phyloP scores from a whole-genome alignment of 129 eudicot species.

The Flaveria sonorensis region DNA sequence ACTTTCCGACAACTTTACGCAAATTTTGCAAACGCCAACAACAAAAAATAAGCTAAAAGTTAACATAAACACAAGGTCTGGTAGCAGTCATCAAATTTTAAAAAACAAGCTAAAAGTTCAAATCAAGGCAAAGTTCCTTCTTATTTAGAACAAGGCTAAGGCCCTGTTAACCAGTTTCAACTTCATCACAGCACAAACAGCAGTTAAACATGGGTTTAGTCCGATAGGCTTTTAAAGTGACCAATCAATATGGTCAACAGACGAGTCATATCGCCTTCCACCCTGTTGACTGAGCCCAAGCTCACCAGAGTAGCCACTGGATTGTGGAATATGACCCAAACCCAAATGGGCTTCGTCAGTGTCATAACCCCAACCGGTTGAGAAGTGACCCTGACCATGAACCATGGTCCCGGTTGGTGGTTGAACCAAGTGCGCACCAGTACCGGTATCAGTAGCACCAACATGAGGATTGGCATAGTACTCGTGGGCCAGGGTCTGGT shows the following conservation, averaged over 20 bases:
- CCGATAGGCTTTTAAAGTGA: slow-evolving; percentile 43
- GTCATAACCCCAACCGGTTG: slow-evolving; percentile 62
- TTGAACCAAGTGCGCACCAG: slow-evolving; percentile 45
- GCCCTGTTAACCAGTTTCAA: slow-evolving; percentile 32
- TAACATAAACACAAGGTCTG: neutral
- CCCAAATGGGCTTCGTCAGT: slow-evolving; percentile 60
- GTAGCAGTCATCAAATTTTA: neutral
- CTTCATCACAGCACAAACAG: slow-evolving; percentile 15
- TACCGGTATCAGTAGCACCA: slow-evolving; percentile 42
- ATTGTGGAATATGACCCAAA: slow-evolving; percentile 60
- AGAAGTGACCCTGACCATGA: slow-evolving; percentile 47
- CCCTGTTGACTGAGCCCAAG: slow-evolving; percentile 58
- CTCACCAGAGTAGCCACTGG: slow-evolving; percentile 46
- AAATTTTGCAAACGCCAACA: too few species aligned
- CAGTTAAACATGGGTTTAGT: slow-evolving; percentile 11
- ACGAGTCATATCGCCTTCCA: slow-evolving; percentile 65
- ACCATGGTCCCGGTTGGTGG: slow-evolving; percentile 42
- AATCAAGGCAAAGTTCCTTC: slow-evolving; percentile 20
- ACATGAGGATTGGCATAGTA: slow-evolving; percentile 46
- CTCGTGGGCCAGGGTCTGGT: slow-evolving; percentile 56
- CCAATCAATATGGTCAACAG: slow-evolving; percentile 69
- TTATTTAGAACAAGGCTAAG: slow-evolving; percentile 34
- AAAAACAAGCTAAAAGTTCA: neutral
- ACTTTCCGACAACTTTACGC: too few species aligned
- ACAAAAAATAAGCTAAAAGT: neutral